These are phyloP conservation scores for Teratosphaeriaceae sp. DNA, from an alignment of 2,329 filamentous ascomycete genomes.

Conservation along the genomic window DNA sequence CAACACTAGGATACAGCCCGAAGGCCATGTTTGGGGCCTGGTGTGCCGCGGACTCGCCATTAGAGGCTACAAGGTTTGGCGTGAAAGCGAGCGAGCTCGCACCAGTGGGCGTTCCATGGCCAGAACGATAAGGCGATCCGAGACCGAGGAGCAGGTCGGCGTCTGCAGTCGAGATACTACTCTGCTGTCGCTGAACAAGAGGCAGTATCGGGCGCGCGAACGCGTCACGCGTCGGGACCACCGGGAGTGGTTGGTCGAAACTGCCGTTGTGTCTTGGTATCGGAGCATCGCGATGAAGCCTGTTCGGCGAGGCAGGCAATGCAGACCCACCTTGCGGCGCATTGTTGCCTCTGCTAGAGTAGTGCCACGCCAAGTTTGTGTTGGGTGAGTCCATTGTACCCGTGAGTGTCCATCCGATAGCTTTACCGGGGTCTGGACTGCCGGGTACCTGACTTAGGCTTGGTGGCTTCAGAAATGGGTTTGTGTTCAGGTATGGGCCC, in stretches of 20 bases:
- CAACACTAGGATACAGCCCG: background rate
- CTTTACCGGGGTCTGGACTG: conserved; percentile 49
- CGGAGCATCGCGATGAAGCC: too few species aligned
- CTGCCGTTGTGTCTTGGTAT: too few species aligned
- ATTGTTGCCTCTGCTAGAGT: conserved; percentile 47
- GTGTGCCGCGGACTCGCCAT: background rate
- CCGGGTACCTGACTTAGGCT: conserved; percentile 25
- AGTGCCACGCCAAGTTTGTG: conserved; percentile 75
- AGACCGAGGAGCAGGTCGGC: conserved; percentile 38
- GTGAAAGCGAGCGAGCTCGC: background rate
- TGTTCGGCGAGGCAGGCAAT: too few species aligned
- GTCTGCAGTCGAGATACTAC: conserved; percentile 6
- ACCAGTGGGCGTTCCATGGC: background rate
- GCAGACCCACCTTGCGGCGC: too few species aligned
- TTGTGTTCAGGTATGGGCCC: conserved; percentile 33
- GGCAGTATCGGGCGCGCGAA: background rate
- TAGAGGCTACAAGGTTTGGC: background rate
- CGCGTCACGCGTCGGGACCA: background rate
- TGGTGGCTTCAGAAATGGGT: conserved; percentile 8
- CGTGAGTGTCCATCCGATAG: conserved; percentile 80
- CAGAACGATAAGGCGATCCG: conserved; percentile 36
- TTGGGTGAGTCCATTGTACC: conserved; percentile 81
- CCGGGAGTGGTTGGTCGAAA: too few species aligned
- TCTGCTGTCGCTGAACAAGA: background rate
- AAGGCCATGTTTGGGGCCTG: background rate